Conservation (phyloP, 331 rosid species). For the Spiraea crenata region DNA sequence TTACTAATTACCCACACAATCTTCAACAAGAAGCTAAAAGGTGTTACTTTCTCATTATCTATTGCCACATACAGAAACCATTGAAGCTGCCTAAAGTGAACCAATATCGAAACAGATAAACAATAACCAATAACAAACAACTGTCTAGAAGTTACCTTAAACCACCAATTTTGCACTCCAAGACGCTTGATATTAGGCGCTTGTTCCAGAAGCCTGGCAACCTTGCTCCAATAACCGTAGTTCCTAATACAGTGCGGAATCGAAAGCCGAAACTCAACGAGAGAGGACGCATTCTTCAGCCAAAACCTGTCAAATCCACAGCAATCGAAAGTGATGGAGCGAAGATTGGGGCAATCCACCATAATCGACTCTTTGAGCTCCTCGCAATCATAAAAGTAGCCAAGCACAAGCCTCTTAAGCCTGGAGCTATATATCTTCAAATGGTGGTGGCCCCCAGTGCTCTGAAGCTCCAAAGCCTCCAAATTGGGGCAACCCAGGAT, state of each 20-base stretch:
- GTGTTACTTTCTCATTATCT: not conserved
- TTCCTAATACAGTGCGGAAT: not conserved
- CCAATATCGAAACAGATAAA: not conserved
- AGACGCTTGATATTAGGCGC: conserved; percentile 9
- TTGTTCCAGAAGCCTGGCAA: conserved; percentile 1
- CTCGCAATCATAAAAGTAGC: not conserved
- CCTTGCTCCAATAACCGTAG: conserved; percentile 1
- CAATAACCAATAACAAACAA: not conserved
- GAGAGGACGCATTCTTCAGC: not conserved
- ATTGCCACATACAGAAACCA: not conserved
- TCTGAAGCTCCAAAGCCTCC: not conserved
- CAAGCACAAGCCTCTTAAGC: not conserved
- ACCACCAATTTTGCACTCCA: conserved; percentile 5
- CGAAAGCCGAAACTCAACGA: conserved; percentile 6
- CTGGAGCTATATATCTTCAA: not conserved
- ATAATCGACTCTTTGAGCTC: not conserved
- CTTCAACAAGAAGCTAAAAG: not conserved
- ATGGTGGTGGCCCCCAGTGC: not conserved
- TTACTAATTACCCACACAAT: not conserved
- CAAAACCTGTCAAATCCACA: not conserved
- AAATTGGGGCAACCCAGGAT: conserved; percentile 3
- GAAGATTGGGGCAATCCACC: conserved; percentile 17
- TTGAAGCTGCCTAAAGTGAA: not conserved
- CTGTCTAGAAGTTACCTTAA: conserved; percentile 1
- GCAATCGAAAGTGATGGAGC: not conserved